phyloP scores from a whole-genome alignment of 78 protist species.

The Pelomyxa schiedti region DNA sequence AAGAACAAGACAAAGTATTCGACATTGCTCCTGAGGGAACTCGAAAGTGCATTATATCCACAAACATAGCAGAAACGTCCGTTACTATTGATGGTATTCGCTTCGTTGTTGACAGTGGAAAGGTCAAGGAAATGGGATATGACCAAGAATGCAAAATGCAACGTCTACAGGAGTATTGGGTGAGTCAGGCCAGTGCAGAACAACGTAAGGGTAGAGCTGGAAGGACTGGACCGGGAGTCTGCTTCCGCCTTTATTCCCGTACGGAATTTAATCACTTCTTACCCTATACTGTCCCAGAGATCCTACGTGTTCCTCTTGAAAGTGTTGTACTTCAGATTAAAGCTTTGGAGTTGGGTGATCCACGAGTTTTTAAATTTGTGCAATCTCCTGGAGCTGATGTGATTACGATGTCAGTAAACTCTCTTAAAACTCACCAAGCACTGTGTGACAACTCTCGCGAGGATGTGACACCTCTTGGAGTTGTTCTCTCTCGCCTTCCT shows the following conservation, averaged over 20 bases:
- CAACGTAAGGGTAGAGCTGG: constrained; percentile 31
- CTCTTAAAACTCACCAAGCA: not conserved
- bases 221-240: constrained; percentile 28
- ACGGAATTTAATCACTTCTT: not conserved
- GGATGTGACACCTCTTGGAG: not conserved
- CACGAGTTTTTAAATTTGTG: not conserved
- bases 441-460: not conserved
- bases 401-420: not conserved
- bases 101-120: constrained; percentile 52
- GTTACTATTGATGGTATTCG: constrained; percentile 51
- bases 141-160: not conserved
- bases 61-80: constrained; percentile 62
- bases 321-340: not conserved
- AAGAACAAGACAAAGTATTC: not conserved
- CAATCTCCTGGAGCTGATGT: not conserved
- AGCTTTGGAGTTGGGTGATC: not conserved
- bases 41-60: constrained; percentile 33
- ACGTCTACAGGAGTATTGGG: constrained; percentile 7
- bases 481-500: not conserved
- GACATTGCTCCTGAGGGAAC: not conserved
- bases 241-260: constrained; percentile 6
- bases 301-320: constrained; percentile 3
- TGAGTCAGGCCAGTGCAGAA: constrained; percentile 9
- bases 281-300: not conserved
- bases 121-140: constrained; percentile 22